Evolutionary conservation across 805 yeast species (phyloP).

Genomic region (Spathaspora sp.): DNA sequence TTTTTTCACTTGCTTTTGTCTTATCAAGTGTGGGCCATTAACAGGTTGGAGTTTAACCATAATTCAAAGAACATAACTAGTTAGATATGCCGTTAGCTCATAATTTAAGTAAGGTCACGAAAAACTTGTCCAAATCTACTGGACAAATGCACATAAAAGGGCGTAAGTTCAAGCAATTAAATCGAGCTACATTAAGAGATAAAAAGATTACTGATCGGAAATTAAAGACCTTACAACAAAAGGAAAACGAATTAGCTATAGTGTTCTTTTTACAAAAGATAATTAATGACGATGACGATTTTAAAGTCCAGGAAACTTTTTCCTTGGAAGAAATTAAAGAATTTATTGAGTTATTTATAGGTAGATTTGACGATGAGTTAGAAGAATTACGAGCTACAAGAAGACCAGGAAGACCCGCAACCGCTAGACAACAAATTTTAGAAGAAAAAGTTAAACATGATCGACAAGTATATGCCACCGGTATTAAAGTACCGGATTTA

Average conservation of each 20-base stretch:
- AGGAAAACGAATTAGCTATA: slow-evolving; percentile 57
- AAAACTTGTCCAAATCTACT: slow-evolving; percentile 51
- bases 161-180: slow-evolving; percentile 78
- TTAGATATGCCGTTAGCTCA: slow-evolving; percentile 67
- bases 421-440: slow-evolving; percentile 63
- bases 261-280: slow-evolving; percentile 49
- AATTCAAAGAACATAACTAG: no score
- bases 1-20: not conserved
- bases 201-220: slow-evolving; percentile 62
- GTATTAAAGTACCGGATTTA: slow-evolving; percentile 71
- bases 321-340: slow-evolving; percentile 55
- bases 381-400: slow-evolving; percentile 56
- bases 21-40: no score
- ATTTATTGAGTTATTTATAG: slow-evolving; percentile 58
- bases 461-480: slow-evolving; percentile 57
- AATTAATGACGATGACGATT: slow-evolving; percentile 10
- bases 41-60: no score
- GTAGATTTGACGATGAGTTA: slow-evolving; percentile 75
- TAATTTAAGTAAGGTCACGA: slow-evolving; percentile 61
- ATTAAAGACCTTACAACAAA: slow-evolving; percentile 52
- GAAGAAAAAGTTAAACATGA: slow-evolving; percentile 65
- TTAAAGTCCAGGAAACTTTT: slow-evolving; percentile 29
- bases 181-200: slow-evolving; percentile 85
- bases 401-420: slow-evolving; percentile 85
- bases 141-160: slow-evolving; percentile 81